Percentiles rank a stretch among this genome's conserved stretches.
Evolutionary conservation across 2,329 filamentous ascomycete genomes (phyloP).

Genomic region (Ceratocystis smalleyi): DNA sequence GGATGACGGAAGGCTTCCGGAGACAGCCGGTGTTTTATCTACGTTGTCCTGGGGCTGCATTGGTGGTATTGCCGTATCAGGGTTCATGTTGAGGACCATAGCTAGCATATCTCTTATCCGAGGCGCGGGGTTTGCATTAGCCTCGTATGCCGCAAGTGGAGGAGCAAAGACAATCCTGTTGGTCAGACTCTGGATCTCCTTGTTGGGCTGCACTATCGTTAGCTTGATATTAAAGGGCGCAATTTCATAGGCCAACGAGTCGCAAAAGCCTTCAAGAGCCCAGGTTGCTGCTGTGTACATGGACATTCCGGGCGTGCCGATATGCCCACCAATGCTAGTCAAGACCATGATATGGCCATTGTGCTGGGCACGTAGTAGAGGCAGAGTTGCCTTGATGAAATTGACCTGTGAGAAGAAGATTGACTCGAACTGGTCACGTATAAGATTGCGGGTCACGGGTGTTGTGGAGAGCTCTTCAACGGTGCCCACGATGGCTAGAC

Average conservation of each 20-base stretch:
- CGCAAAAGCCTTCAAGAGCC: slow-evolving; percentile 91
- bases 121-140: slow-evolving; percentile 53
- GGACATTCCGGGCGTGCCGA: slow-evolving; percentile 79
- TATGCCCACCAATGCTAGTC: slow-evolving; percentile 78
- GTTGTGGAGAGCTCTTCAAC: slow-evolving; percentile 76
- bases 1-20: not conserved
- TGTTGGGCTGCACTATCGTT: slow-evolving; percentile 87
- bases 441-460: slow-evolving; percentile 56
- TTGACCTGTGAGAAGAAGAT: slow-evolving; percentile 95
- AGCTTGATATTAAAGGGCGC: slow-evolving; percentile 94
- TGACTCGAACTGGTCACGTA: slow-evolving; percentile 81
- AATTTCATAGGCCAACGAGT: slow-evolving; percentile 88
- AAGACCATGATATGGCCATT: slow-evolving; percentile 83
- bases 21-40: not conserved
- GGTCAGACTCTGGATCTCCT: slow-evolving; percentile 76
- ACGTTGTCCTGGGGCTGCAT: slow-evolving; percentile 12
- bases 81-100: slow-evolving; percentile 61
- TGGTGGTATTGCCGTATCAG: slow-evolving; percentile 40
- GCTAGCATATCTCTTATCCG: slow-evolving; percentile 70
- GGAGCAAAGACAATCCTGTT: slow-evolving; percentile 78
- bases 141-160: slow-evolving; percentile 49
- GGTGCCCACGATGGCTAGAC: slow-evolving; percentile 63
- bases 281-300: slow-evolving; percentile 87
- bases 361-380: slow-evolving; percentile 60
- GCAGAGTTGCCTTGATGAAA: slow-evolving; percentile 77